A percentile compares a stretch with the other conserved stretches of the same genome.
These are phyloP conservation scores for Venturia nashicola DNA, from an alignment of 2,329 filamentous ascomycete genomes.

Conservation along the genomic window DNA sequence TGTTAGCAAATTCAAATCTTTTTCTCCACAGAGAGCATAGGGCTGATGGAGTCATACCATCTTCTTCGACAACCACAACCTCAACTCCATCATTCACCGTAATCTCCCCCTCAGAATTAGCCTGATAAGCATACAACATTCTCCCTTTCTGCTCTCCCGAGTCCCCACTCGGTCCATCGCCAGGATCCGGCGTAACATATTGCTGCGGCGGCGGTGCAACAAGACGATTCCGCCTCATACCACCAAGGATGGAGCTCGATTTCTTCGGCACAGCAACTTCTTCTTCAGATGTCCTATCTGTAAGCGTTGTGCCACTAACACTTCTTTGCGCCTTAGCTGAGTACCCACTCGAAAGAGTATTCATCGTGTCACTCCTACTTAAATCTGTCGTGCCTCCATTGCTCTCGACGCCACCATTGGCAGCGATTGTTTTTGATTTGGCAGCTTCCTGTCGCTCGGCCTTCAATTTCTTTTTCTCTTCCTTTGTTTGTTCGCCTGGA, in stretches of 20 bases:
- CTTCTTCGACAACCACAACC: conserved; percentile 67
- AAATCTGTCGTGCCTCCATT: conserved; percentile 39
- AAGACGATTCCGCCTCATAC: conserved; percentile 49
- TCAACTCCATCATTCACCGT: conserved; percentile 68
- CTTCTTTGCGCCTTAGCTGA: conserved; percentile 61
- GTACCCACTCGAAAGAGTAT: conserved; percentile 69
- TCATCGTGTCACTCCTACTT: conserved; percentile 65
- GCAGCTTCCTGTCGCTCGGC: conserved; percentile 70
- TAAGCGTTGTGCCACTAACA: conserved; percentile 46
- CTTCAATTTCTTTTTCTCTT: conserved; percentile 91
- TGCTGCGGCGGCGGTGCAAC: conserved; percentile 77
- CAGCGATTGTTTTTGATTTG: conserved; percentile 35
- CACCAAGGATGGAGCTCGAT: conserved; percentile 14
- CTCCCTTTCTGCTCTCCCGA: conserved; percentile 54
- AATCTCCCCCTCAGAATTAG: conserved; percentile 68
- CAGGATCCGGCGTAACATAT: conserved; percentile 49
- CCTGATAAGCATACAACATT: conserved; percentile 84
- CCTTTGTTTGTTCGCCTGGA: conserved; percentile 84
- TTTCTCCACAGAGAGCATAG: background rate
- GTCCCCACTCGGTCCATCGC: background rate
- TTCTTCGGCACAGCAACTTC: conserved; percentile 16
- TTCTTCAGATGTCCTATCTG: conserved; percentile 37
- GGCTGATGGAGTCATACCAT: conserved; percentile 51
- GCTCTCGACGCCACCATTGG: conserved; percentile 29
- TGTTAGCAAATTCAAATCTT: conserved; percentile 13